Percentiles rank a stretch among this genome's conserved stretches.
Conservation (phyloP, 139 green algal species). For the Tetradesmus lagerheimii region DNA sequence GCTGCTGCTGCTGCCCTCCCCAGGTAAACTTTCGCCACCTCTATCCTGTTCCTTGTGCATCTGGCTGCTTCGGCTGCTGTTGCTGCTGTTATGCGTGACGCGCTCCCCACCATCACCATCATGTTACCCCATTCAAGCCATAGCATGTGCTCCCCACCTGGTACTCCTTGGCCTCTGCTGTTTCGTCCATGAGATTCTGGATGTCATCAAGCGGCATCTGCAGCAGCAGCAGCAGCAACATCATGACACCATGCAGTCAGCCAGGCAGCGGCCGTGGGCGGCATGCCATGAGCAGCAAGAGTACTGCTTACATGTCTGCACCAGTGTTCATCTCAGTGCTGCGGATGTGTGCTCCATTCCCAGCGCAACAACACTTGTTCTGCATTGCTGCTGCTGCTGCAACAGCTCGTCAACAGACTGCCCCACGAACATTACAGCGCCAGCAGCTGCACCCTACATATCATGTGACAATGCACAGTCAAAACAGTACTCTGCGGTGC, state of each 20-base stretch:
- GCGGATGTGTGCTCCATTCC: too few species aligned
- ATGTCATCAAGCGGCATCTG: constrained; percentile 87
- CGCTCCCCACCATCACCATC: too few species aligned
- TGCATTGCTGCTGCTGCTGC: too few species aligned
- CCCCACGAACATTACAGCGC: too few species aligned
- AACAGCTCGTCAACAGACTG: too few species aligned
- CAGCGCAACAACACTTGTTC: too few species aligned
- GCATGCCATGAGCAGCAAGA: background rate
- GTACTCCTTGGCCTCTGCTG: constrained; percentile 83
- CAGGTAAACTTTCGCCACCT: too few species aligned
- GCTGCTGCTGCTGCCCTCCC: background rate
- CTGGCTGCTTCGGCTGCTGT: background rate
- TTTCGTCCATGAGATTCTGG: constrained; percentile 83
- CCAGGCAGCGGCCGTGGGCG: background rate
- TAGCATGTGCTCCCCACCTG: constrained; percentile 68
- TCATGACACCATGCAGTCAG: constrained; percentile 9
- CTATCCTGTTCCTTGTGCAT: background rate
- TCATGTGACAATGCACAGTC: too few species aligned
- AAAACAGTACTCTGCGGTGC: background rate
- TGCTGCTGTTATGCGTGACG: constrained; percentile 13
- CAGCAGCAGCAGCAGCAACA: background rate
- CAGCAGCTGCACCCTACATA: too few species aligned
- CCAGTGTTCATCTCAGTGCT: too few species aligned
- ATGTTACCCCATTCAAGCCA: too few species aligned
- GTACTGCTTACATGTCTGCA: too few species aligned